A percentile compares a stretch with the other conserved stretches of the same genome.
Evolutionary conservation across 805 yeast genomes (phyloP).

Genomic region (Tetrapisispora pingtungensis): DNA sequence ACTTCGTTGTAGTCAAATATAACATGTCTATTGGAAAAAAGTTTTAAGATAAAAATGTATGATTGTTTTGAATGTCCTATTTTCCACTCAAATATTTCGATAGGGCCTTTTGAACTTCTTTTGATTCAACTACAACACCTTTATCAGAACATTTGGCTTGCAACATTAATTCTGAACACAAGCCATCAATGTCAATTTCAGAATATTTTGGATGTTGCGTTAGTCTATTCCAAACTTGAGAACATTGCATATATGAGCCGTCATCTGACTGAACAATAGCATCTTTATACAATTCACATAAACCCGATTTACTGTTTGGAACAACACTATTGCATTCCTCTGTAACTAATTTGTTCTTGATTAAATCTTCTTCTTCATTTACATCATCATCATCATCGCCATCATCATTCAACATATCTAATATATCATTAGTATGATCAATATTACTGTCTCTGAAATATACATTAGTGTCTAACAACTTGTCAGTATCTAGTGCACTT

Average conservation of each 20-base stretch:
- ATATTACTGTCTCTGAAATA: conserved; percentile 8
- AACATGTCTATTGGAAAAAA: too few species aligned
- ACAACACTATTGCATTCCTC: not conserved
- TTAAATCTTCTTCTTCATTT: not conserved
- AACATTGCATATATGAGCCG: conserved; percentile 37
- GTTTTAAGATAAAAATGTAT: too few species aligned
- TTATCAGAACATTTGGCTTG: conserved; percentile 93
- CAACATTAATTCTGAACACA: conserved; percentile 77
- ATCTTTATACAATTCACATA: not conserved
- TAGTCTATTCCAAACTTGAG: conserved; percentile 94
- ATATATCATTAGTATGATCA: not conserved
- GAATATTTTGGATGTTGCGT: conserved; percentile 89
- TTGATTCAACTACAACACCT: conserved; percentile 79
- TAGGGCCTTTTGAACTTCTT: conserved; percentile 58
- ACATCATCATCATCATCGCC: not conserved
- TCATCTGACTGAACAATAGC: not conserved
- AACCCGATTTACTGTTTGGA: not conserved
- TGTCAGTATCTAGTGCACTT: conserved; percentile 1
- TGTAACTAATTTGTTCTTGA: not conserved
- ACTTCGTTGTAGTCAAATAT: not conserved
- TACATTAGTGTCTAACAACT: not conserved
- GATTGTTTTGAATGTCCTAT: too few species aligned
- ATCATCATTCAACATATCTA: not conserved
- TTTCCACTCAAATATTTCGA: conserved; percentile 10
- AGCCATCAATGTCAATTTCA: conserved; percentile 87